Conservation (phyloP, 352 stramenopile genomes). For the Pythium aquatile region DNA sequence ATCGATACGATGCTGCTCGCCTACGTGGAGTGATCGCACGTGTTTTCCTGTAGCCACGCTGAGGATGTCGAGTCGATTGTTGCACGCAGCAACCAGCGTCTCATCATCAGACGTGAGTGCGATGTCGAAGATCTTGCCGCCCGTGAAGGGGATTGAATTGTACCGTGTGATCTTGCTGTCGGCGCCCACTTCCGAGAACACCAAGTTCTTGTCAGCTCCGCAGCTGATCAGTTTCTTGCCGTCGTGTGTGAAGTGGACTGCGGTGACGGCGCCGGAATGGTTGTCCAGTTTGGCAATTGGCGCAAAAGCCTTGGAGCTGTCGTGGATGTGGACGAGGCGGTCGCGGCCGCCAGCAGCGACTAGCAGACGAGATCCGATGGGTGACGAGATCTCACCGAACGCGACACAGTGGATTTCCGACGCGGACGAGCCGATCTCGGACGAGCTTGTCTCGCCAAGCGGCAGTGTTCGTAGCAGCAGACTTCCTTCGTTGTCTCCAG, state of each 20-base stretch:
- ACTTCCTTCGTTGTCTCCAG: slow-evolving; percentile 70
- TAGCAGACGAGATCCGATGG: slow-evolving; percentile 22
- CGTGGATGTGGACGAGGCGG: slow-evolving; percentile 79
- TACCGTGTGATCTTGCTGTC: slow-evolving; percentile 42
- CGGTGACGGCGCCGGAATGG: slow-evolving; percentile 69
- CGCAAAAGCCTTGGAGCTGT: slow-evolving; percentile 39
- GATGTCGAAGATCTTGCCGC: slow-evolving; percentile 80
- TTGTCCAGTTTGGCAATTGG: slow-evolving; percentile 66
- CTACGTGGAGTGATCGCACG: slow-evolving; percentile 55
- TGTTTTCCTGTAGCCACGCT: slow-evolving; percentile 60
- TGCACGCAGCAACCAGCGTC: slow-evolving; percentile 61
- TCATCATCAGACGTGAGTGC: slow-evolving; percentile 71
- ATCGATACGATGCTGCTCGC: slow-evolving; percentile 70
- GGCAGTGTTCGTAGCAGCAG: slow-evolving; percentile 55
- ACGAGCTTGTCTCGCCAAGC: slow-evolving; percentile 25
- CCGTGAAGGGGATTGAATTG: slow-evolving; percentile 48
- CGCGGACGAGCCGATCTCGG: slow-evolving; percentile 55
- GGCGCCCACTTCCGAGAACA: slow-evolving; percentile 44
- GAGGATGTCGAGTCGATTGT: slow-evolving; percentile 82
- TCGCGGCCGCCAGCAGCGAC: slow-evolving; percentile 82
- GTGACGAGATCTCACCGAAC: slow-evolving; percentile 32
- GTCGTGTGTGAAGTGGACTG: slow-evolving; percentile 68
- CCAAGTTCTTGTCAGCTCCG: slow-evolving; percentile 71
- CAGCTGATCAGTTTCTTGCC: slow-evolving; percentile 64
- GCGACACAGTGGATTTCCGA: slow-evolving; percentile 74